Conservation (phyloP, 345 rosid species). For the Litchi chinensis region DNA sequence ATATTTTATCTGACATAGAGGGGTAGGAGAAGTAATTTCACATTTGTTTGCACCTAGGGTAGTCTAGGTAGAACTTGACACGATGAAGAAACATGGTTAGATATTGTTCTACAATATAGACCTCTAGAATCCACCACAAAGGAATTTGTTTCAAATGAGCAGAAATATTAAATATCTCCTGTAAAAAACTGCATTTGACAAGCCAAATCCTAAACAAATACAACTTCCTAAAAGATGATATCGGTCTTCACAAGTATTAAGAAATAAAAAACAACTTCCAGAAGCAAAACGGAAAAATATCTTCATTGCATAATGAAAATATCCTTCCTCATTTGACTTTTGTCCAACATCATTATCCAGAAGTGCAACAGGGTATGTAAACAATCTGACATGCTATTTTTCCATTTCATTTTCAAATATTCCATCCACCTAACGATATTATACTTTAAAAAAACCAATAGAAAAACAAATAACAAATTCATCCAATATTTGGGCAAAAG, state of each 20-base stretch:
- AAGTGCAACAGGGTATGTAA: not conserved
- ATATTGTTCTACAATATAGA: too few species aligned
- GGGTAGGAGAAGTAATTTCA: too few species aligned
- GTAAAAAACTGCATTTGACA: not conserved
- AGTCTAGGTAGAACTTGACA: too few species aligned
- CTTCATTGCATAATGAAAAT: not conserved
- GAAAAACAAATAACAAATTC: slow-evolving; percentile 3
- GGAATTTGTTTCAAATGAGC: not conserved
- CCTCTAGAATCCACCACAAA: too few species aligned
- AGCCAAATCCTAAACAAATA: not conserved
- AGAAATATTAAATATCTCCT: not conserved
- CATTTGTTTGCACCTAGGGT: too few species aligned
- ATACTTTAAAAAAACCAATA: not conserved
- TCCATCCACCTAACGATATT: not conserved
- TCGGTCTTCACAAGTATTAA: too few species aligned
- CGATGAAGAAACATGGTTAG: too few species aligned
- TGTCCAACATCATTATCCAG: not conserved
- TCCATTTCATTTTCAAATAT: not conserved
- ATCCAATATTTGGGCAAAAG: not conserved
- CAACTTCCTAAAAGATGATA: not conserved
- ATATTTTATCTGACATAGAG: too few species aligned
- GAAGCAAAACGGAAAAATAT: not conserved
- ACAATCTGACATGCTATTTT: not conserved
- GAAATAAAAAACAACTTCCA: not conserved
- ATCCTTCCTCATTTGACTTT: not conserved